phyloP scores from a whole-genome alignment of 2,329 filamentous ascomycete genomes.

The Penicillium sp. region DNA sequence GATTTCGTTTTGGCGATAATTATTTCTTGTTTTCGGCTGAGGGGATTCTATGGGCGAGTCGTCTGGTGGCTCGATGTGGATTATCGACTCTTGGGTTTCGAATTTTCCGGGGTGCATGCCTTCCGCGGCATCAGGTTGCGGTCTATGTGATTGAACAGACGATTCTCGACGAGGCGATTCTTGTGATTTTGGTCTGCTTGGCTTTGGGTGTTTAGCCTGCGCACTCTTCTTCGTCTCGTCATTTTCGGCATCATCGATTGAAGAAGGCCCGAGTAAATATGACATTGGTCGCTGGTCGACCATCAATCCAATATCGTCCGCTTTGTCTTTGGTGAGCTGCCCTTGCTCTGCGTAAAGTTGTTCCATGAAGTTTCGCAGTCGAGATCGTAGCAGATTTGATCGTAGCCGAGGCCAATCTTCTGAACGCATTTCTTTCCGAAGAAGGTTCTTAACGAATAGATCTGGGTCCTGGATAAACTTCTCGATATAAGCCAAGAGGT shows the following conservation, averaged over 20 bases:
- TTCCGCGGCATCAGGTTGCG: neutral
- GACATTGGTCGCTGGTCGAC: constrained; percentile 37
- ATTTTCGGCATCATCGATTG: neutral
- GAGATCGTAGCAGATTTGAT: constrained; percentile 63
- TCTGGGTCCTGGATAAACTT: constrained; percentile 80
- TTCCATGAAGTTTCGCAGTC: constrained; percentile 71
- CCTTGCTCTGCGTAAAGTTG: constrained; percentile 65
- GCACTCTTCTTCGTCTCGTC: constrained; percentile 4
- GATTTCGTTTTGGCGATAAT: constrained; percentile 15
- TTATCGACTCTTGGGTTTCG: constrained; percentile 2
- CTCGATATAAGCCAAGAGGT: constrained; percentile 80
- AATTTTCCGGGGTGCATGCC: neutral
- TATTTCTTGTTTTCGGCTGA: neutral
- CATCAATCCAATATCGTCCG: constrained; percentile 40
- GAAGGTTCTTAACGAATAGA: constrained; percentile 67
- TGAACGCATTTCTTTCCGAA: constrained; percentile 67
- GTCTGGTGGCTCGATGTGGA: neutral
- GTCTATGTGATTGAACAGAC: neutral
- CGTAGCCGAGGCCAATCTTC: constrained; percentile 61
- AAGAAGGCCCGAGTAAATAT: constrained; percentile 35
- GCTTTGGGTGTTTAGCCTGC: neutral
- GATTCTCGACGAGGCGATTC: neutral
- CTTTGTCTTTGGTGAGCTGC: constrained; percentile 36
- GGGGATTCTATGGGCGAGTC: neutral
- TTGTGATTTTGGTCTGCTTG: neutral